phyloP scores from a whole-genome alignment of 140 eudicot genomes.

The Oenanthe javanica region DNA sequence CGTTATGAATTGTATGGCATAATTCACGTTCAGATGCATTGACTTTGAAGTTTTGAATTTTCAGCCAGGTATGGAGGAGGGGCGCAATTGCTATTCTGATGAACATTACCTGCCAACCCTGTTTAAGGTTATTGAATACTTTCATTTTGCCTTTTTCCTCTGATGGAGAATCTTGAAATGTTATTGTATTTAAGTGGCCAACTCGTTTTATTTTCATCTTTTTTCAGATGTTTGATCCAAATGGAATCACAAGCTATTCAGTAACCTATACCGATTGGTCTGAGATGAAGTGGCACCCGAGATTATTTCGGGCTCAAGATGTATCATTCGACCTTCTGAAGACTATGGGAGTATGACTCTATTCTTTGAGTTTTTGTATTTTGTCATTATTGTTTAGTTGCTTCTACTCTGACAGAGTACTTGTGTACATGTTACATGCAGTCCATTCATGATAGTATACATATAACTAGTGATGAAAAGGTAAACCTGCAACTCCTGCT shows the following conservation, averaged over 20 bases:
- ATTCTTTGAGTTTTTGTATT: not conserved
- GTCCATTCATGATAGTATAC: constrained; percentile 40
- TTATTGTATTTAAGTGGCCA: not conserved
- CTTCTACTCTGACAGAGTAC: not conserved
- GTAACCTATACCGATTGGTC: constrained; percentile 74
- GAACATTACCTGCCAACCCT: constrained; percentile 71
- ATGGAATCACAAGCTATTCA: constrained; percentile 56
- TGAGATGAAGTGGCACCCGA: constrained; percentile 79
- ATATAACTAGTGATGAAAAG: constrained; percentile 63
- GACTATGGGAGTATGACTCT: constrained; percentile 39
- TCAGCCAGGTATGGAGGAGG: constrained; percentile 72
- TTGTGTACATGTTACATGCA: constrained; percentile 25
- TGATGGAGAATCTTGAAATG: constrained; percentile 2
- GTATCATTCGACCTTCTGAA: constrained; percentile 41
- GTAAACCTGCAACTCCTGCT: constrained; percentile 12
- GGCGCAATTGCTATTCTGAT: constrained; percentile 61
- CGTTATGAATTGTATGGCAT: not conserved
- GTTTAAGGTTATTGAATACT: constrained; percentile 32
- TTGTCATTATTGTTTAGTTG: not conserved
- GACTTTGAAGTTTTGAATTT: constrained; percentile 12
- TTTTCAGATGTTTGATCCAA: constrained; percentile 60
- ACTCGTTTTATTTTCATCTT: not conserved
- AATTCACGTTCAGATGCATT: not conserved
- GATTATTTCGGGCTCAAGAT: constrained; percentile 45
- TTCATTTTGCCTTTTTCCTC: not conserved